These are phyloP conservation scores for Phytopythium sindhum DNA, from an alignment of 352 stramenopile genomes.

Conservation along the genomic window DNA sequence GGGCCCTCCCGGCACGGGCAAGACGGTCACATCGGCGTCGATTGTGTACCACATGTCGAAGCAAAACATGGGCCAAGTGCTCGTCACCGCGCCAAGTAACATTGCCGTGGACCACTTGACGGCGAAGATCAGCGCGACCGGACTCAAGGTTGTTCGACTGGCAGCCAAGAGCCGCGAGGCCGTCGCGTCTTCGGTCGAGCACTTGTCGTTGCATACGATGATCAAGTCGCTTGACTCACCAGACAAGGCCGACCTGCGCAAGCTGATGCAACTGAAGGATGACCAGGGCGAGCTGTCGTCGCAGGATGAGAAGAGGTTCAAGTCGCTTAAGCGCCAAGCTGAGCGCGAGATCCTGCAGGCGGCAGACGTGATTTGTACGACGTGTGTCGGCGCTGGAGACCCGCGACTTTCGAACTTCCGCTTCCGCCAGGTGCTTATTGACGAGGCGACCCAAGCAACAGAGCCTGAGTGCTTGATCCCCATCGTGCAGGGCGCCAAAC, in stretches of 20 bases:
- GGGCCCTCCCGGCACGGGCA: conserved; percentile 95
- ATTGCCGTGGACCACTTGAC: conserved; percentile 97
- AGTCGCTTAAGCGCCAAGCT: conserved; percentile 87
- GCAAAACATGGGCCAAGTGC: conserved; percentile 98
- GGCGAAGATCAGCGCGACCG: conserved; percentile 97
- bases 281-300: conserved; percentile 94
- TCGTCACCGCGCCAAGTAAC: conserved; percentile 98
- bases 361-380: conserved; percentile 99
- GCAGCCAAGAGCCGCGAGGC: conserved; percentile 97
- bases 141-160: conserved; percentile 97
- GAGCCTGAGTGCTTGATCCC: conserved; percentile 99
- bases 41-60: conserved; percentile 99
- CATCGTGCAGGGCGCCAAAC: conserved; percentile 97
- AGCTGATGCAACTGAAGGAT: conserved; percentile 94
- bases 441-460: conserved; percentile 99
- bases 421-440: conserved; percentile 99
- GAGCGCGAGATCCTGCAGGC: conserved; percentile 97
- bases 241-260: conserved; percentile 90
- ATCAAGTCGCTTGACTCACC: conserved; percentile 87
- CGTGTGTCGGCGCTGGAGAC: conserved; percentile 97
- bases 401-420: conserved; percentile 97
- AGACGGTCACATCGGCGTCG: conserved; percentile 97
- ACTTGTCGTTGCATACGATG: conserved; percentile 98
- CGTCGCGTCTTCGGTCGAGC: conserved; percentile 93
- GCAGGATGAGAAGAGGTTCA: conserved; percentile 96